Base-by-base conservation (phyloP, 164 flowering plant genomes). In the Nymphaea thermarum region DNA sequence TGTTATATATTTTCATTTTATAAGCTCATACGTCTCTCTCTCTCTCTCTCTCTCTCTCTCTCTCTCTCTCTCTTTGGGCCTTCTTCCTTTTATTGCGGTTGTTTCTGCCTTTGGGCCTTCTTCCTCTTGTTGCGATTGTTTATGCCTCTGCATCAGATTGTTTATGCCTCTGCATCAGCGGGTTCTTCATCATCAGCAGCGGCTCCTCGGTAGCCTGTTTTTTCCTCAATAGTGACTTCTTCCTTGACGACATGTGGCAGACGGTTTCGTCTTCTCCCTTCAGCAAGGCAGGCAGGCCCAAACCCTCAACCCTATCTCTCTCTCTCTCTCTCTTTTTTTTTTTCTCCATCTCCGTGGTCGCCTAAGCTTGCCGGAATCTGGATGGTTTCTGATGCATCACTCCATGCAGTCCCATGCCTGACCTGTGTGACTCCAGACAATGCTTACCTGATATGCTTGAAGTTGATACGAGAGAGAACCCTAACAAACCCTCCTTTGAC, bases 391-490 rank as follows among this genome's bases (percentile, higher is more conserved):
- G 64, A 43, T 60, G 75, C 69, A 62, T 57, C 53, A 41, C 62
- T 8, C 63, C 68, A 69, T 43, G 61, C 69, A 45, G 63, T 14
- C 62, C 43, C 64, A 14, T 68, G 44, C 57, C 16, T 15, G 10
- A 43, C n/a, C 25, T 59, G 43, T 44, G 16, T 55, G 12, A 68
- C 36, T 69, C 18, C 45, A 42, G 12, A 55, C 2, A 55, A 55
- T 55, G 60, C 60, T 16, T 1, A 10, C 60, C 60, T 55, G 60
- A 55, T 55, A 10, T 16, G 16, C 12, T 16, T 55, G 12, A 8
- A 16, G 12, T 10, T 44, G 79, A 76, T 67, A 78, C 67, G 82
- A 79, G 81, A 75, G 78, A 80, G 70, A 70, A 68, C 77, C 72
- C 80, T 69, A 73, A 73, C 63, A 17, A 62, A 3, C 18, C 42